Conservation (phyloP, 805 yeast species). For the Teunomyces funiuensis region DNA sequence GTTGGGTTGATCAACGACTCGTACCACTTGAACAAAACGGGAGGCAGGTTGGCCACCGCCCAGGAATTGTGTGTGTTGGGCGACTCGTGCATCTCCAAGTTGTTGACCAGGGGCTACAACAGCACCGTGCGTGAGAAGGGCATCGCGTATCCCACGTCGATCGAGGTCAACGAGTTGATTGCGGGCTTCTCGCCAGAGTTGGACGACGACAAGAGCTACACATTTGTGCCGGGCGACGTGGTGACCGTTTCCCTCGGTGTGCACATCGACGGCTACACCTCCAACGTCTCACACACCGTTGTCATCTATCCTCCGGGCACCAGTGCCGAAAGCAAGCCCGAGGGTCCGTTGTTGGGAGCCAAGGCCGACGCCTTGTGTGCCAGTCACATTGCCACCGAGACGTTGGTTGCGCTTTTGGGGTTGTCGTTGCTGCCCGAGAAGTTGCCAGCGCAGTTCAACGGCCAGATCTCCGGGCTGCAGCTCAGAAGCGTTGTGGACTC, state of each 20-base stretch:
- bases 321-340: slow-evolving; percentile 41
- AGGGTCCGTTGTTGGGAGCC: slow-evolving; percentile 79
- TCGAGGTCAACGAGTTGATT: slow-evolving; percentile 78
- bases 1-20: slow-evolving; percentile 67
- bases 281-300: slow-evolving; percentile 81
- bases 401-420: slow-evolving; percentile 76
- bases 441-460: slow-evolving; percentile 54
- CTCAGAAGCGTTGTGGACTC: slow-evolving; percentile 78
- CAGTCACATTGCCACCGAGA: slow-evolving; percentile 83
- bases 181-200: slow-evolving; percentile 85
- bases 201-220: slow-evolving; percentile 51
- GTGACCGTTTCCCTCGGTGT: slow-evolving; percentile 84
- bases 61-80: slow-evolving; percentile 80
- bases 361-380: slow-evolving; percentile 91
- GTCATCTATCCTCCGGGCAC: slow-evolving; percentile 73
- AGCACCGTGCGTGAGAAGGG: slow-evolving; percentile 79
- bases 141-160: slow-evolving; percentile 85
- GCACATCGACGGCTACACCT: slow-evolving; percentile 94
- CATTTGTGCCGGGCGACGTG: slow-evolving; percentile 74
- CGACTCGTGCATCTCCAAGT: slow-evolving; percentile 67
- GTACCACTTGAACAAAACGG: slow-evolving; percentile 57
- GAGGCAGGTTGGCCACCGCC: slow-evolving; percentile 44
- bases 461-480: slow-evolving; percentile 61
- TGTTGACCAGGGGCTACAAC: slow-evolving; percentile 60
- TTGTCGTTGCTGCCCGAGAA: slow-evolving; percentile 75